Conservation (phyloP, 2,329 filamentous ascomycete genomes). For the Ophiocordyceps australis region DNA sequence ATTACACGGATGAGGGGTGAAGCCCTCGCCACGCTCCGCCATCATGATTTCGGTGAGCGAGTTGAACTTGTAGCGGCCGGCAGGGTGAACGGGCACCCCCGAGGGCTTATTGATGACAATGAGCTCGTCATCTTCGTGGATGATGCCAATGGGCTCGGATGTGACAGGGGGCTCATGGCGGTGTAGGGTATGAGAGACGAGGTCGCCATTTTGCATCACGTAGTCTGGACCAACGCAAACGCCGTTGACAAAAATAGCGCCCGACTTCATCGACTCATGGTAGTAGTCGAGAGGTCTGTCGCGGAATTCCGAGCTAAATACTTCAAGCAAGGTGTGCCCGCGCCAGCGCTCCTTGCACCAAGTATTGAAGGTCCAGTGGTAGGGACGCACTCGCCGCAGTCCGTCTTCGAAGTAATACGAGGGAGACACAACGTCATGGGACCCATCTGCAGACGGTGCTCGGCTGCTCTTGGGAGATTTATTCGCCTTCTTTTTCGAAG, state of each 20-base stretch:
- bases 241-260: slow-evolving; percentile 66
- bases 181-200: slow-evolving; percentile 85
- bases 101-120: slow-evolving; percentile 96
- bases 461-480: not conserved
- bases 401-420: slow-evolving; percentile 77
- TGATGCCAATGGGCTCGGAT: slow-evolving; percentile 56
- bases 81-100: slow-evolving; percentile 86
- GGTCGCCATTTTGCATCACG: slow-evolving; percentile 69
- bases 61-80: slow-evolving; percentile 91
- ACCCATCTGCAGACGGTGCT: slow-evolving; percentile 2
- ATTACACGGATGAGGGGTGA: slow-evolving; percentile 58
- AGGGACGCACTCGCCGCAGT: slow-evolving; percentile 66
- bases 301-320: slow-evolving; percentile 83
- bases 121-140: slow-evolving; percentile 85
- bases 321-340: slow-evolving; percentile 60
- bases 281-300: slow-evolving; percentile 82
- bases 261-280: slow-evolving; percentile 61
- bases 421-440: no score
- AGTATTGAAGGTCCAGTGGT: slow-evolving; percentile 89
- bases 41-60: slow-evolving; percentile 87
- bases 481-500: not conserved
- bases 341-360: slow-evolving; percentile 91
- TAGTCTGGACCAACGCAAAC: slow-evolving; percentile 49
- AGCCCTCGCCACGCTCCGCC: slow-evolving; percentile 42
- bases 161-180: slow-evolving; percentile 91